Evolutionary conservation across 1,139 yeast genomes (phyloP), one percentile per base, ranked within the genome.

Genomic region (Suhomyces yuchorum): DNA sequence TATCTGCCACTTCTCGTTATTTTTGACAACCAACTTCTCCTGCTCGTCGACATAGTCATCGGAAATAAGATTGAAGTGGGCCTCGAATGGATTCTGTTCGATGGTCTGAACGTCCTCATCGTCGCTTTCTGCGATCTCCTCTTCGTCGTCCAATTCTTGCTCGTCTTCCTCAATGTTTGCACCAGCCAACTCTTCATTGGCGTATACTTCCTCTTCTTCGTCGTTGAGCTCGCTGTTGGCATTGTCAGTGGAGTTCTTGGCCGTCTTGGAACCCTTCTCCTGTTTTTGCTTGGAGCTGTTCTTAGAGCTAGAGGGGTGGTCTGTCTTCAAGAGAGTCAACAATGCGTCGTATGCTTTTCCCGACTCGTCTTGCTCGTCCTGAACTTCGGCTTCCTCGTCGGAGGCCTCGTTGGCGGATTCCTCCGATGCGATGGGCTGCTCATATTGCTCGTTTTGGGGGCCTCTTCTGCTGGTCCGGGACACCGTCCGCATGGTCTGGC

Each of bases 321-420:
- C 89, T 2, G 82, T 71, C 42, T 77, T 77, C 50, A 90, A 71
- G 46, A 89, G 74, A 0, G 95, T 85, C 61, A 91, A 68, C 46
- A 91, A 70, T 0, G 96, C 96, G 57, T 81, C 79, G 62, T 89
- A 89, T 0, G 95, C 93, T 61, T 77, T 73, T 8, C 75, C 74
- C 47, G 63, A 62, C 40, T 64, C 67, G 39, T 56, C 63, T 12
- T 55, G 61, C 14, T 58, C 62, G 8, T 54, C 59, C 11, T 24
- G 47, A 14, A 39, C 53, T n/a, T 51, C 59, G 1, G 37, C 45
- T 3, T 43, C 54, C 19, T 23, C 24, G 4, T 37, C 30, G 2
- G 37, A 53, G 2, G 48, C 53, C 17, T 51, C 59, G 5, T 44
- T 50, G 23, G 46, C 51, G 14, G 30, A 23, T 6, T 46, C 56